Base-by-base conservation (phyloP, 371 early-diverging fungal genomes). In the Mortierella sp. region DNA sequence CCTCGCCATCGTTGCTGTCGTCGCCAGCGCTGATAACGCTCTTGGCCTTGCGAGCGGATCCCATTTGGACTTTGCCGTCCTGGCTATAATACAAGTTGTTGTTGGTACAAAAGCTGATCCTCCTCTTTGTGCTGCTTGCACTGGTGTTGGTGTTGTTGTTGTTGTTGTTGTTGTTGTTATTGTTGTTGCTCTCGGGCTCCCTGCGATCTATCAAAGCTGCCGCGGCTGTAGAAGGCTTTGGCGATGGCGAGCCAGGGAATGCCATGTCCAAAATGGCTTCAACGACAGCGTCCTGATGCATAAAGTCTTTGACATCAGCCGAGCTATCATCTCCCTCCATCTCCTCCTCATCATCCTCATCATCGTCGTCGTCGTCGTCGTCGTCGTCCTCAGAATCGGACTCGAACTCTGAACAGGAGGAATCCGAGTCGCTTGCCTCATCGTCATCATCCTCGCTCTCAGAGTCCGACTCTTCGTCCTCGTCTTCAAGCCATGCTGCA, bases 401-500 rank as follows among this genome's bases (percentile, higher is more conserved):
- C 31, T 78, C 82, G 31, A 75, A 71, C 19, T 75, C 76, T 38
- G 68, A 68, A 42, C 38, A 68, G 68, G 68, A 68, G 54, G 52
- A 63, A 28, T 82, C 82, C 48, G 63, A 74, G 34, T 79, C 79
- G 19, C 58, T 28, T 52, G 68, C 68, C 34, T 75, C 80, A 13
- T 77, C 80, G 14, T 74, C 75, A 19, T 76, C 73, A 42, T 77
- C 74, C 19, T 80, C 84, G 45, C 76, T 76, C 11, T 80, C 84
- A 34, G 78, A 77, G 50, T 68, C 68, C 68, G 68, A 65, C 42
- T 80, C 80, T n/a, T 80, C 81, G 26, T 84, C 84, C n/a, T 81
- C 84, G 34, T 84, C 84, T 63, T 84, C 84, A 14, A 84, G 81
- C 79, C 81, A 84, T 34, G 84, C 81, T 19, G 76, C 81, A 73